Conservation (phyloP, 805 yeast genomes). For the Cephaloascus albidus region DNA sequence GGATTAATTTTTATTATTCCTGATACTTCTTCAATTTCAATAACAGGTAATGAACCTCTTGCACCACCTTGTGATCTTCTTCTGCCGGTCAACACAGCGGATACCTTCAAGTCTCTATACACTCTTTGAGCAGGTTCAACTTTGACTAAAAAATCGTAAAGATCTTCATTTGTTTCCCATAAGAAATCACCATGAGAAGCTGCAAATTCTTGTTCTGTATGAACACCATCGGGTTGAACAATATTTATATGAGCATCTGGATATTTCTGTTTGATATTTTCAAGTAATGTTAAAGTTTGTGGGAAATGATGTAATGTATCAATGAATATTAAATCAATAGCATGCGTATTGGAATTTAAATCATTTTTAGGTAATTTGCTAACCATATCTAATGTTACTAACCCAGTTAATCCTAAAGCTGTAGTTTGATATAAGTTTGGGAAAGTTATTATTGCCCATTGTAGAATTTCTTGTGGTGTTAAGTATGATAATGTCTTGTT, state of each 20-base stretch:
- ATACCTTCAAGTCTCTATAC: conserved; percentile 60
- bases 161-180: conserved; percentile 77
- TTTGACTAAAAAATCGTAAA: conserved; percentile 80
- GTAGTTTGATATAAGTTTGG: conserved; percentile 85
- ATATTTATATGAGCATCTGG: conserved; percentile 47
- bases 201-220: conserved; percentile 54
- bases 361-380: conserved; percentile 32
- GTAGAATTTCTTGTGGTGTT: conserved; percentile 62
- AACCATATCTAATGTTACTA: conserved; percentile 80
- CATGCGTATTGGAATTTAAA: conserved; percentile 11
- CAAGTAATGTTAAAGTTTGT: conserved; percentile 77
- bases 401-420: conserved; percentile 90
- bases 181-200: conserved; percentile 61
- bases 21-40: conserved; percentile 65
- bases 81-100: conserved; percentile 87
- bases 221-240: conserved; percentile 54
- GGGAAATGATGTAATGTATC: conserved; percentile 93
- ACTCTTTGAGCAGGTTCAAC: conserved; percentile 91
- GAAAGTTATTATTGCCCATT: conserved; percentile 79
- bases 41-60: conserved; percentile 57
- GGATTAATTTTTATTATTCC: conserved; percentile 85
- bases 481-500: conserved; percentile 49
- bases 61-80: conserved; percentile 86
- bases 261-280: conserved; percentile 47
- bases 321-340: conserved; percentile 71